Evolutionary conservation across 306 rosid species (phyloP).

Genomic region (Begonia loranthoides): DNA sequence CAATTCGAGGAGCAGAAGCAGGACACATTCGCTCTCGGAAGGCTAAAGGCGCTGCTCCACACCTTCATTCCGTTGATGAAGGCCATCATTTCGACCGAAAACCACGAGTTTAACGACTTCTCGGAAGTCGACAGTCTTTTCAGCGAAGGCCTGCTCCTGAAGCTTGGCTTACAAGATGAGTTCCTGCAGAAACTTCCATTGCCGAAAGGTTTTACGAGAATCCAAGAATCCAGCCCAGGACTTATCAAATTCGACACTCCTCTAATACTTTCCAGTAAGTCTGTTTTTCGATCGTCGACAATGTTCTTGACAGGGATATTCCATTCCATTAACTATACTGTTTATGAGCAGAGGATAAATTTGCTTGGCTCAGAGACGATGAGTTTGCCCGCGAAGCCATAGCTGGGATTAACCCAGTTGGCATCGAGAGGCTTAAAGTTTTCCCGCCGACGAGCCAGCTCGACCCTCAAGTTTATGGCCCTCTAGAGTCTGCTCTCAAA

Average conservation of each 20-base stretch:
- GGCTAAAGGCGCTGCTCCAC: conserved; percentile 73
- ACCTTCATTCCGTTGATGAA: conserved; percentile 59
- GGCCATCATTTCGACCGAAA: conserved; percentile 48
- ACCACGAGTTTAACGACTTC: conserved; percentile 54
- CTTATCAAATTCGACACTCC: conserved; percentile 73
- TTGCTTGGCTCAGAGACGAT: conserved; percentile 86
- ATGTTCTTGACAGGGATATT: neutral
- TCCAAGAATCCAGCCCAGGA: conserved; percentile 52
- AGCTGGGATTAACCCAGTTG: conserved; percentile 84
- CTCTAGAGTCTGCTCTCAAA: conserved; percentile 60
- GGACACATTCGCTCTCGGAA: conserved; percentile 49
- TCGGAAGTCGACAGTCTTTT: conserved; percentile 85
- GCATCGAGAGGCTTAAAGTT: conserved; percentile 55
- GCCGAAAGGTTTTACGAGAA: conserved; percentile 38
- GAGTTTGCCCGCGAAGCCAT: conserved; percentile 88
- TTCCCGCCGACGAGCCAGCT: conserved; percentile 87
- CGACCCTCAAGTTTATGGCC: conserved; percentile 61
- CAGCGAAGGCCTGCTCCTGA: conserved; percentile 54
- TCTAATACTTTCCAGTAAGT: conserved; percentile 71
- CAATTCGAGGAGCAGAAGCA: conserved; percentile 77
- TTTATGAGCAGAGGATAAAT: conserved; percentile 70
- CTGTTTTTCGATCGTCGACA: neutral
- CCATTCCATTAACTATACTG: neutral
- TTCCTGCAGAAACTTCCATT: conserved; percentile 47
- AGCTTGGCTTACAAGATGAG: conserved; percentile 56